phyloP scores from a whole-genome alignment of 2,329 filamentous ascomycete genomes.

The Fusarium avenaceum region DNA sequence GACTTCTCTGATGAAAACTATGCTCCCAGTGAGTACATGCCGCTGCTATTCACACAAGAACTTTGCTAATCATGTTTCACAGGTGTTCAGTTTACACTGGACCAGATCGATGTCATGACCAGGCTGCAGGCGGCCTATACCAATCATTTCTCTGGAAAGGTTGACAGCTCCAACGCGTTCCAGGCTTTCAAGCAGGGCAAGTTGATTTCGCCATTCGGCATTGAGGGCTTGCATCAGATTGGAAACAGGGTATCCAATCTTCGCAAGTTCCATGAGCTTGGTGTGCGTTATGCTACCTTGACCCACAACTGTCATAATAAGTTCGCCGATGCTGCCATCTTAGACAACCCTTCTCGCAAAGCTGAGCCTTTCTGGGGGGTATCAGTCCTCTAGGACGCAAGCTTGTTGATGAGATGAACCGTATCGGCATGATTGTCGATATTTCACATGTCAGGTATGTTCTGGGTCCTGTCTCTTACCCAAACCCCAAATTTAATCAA shows the following conservation, averaged over 20 bases:
- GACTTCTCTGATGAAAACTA: constrained; percentile 83
- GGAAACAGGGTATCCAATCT: constrained; percentile 85
- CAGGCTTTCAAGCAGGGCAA: constrained; percentile 71
- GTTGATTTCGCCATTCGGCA: constrained; percentile 82
- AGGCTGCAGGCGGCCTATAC: constrained; percentile 75
- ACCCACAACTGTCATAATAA: constrained; percentile 95
- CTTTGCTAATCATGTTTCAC: constrained; percentile 5
- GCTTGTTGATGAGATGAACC: constrained; percentile 90
- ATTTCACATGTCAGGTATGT: constrained; percentile 74
- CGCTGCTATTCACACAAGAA: not conserved
- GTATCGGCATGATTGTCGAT: constrained; percentile 94
- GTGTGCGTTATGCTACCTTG: constrained; percentile 88
- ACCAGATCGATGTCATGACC: constrained; percentile 80
- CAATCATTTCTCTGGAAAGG: constrained; percentile 74
- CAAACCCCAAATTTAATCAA: constrained; percentile 4
- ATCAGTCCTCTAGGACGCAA: constrained; percentile 77
- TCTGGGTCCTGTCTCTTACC: not conserved
- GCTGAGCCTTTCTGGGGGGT: constrained; percentile 75
- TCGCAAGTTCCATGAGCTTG: constrained; percentile 80
- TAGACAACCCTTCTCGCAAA: constrained; percentile 64
- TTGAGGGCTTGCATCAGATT: constrained; percentile 94
- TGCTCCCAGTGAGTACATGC: constrained; percentile 67
- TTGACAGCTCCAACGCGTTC: constrained; percentile 72
- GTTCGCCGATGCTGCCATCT: constrained; percentile 86
- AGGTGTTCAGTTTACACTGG: constrained; percentile 76